Conservation (phyloP, 2,329 filamentous ascomycete species). For the Dothideomycetidae sp. region DNA sequence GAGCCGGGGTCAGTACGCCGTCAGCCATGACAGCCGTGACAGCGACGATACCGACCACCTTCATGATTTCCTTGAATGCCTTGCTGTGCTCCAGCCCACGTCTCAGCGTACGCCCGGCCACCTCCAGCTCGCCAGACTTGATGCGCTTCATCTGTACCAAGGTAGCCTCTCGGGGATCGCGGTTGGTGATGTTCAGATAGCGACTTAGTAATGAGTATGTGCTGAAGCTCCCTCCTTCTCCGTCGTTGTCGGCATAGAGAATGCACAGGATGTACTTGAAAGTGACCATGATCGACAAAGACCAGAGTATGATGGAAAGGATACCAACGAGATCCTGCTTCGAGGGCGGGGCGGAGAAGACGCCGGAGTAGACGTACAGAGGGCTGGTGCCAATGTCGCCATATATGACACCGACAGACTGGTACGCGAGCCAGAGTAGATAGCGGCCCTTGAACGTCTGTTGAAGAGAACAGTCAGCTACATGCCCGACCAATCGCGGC, state of each 20-base stretch:
- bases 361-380: conserved; percentile 59
- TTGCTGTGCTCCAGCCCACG: conserved; percentile 43
- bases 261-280: conserved; percentile 56
- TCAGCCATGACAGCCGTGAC: conserved; percentile 55
- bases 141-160: conserved; percentile 46
- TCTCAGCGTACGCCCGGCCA: conserved; percentile 39
- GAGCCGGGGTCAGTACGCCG: conserved; percentile 53
- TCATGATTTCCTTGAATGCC: conserved; percentile 39
- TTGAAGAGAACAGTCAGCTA: not conserved
- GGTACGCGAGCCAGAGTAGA: conserved; percentile 42
- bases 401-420: conserved; percentile 53
- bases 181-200: conserved; percentile 45
- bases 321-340: conserved; percentile 49
- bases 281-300: conserved; percentile 53
- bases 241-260: conserved; percentile 52
- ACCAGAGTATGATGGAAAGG: conserved; percentile 56
- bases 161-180: conserved; percentile 43
- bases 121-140: conserved; percentile 40
- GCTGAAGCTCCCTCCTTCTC: conserved; percentile 56
- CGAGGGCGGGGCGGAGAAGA: conserved; percentile 40
- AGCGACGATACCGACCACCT: conserved; percentile 48
- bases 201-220: conserved; percentile 50
- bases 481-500: not conserved
- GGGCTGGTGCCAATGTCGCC: conserved; percentile 54
- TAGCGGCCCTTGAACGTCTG: conserved; percentile 21